phyloP scores from a whole-genome alignment of 192 early-diverging fungal species.

The Phlyctochytrium bullatum region DNA sequence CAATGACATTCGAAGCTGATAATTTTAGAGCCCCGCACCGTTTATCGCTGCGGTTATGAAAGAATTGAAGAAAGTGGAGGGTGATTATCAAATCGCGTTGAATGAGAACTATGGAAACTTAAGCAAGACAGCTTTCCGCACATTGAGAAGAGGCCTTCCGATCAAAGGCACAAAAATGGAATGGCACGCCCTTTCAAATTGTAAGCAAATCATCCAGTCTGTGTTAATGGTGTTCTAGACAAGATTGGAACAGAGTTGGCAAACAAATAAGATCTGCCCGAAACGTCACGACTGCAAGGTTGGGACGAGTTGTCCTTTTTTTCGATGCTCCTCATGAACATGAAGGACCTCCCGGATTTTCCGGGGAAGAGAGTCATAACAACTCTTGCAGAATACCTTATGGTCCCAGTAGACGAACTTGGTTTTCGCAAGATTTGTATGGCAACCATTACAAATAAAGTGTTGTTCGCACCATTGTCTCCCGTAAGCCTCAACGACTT shows the following conservation, averaged over 20 bases:
- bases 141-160: constrained; percentile 84
- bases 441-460: constrained; percentile 48
- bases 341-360: constrained; percentile 30
- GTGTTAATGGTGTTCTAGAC: too few relatives aligned
- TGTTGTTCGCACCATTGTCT: constrained; percentile 49
- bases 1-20: background rate
- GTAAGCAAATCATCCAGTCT: too few relatives aligned
- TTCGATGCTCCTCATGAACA: constrained; percentile 25
- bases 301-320: constrained; percentile 24
- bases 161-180: constrained; percentile 90
- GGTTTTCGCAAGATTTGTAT: constrained; percentile 14
- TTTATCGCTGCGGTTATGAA: constrained; percentile 61
- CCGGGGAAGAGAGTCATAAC: constrained; percentile 46
- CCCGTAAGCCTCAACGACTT: constrained; percentile 41
- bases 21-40: constrained; percentile 35
- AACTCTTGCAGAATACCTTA: constrained; percentile 46
- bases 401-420: constrained; percentile 45
- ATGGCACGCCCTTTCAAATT: constrained; percentile 80
- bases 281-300: too few relatives aligned
- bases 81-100: constrained; percentile 78
- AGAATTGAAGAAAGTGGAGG: constrained; percentile 69
- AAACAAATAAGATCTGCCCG: too few relatives aligned
- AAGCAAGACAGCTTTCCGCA: constrained; percentile 86
- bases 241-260: too few relatives aligned
- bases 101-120: constrained; percentile 79